Evolutionary conservation across 805 yeast genomes (phyloP).

Genomic region (Nakazawaea laoshanensis): DNA sequence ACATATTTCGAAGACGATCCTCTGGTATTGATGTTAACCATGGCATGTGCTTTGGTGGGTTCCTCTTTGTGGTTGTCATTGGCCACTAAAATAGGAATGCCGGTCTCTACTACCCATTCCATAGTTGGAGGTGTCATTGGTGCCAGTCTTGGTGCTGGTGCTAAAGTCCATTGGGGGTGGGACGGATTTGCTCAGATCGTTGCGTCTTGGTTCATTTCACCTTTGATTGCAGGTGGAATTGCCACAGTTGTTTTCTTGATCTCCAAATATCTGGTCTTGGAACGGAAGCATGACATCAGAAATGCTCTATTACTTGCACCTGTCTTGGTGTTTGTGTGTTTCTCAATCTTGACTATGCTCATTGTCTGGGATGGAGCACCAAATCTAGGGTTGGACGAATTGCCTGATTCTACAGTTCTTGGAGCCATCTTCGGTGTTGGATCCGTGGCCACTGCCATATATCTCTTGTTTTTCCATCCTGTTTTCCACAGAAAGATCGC

Average conservation of each 20-base stretch:
- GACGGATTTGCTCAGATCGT: slow-evolving; percentile 59
- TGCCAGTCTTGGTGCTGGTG: slow-evolving; percentile 69
- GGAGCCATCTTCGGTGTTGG: slow-evolving; percentile 63
- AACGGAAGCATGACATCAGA: slow-evolving; percentile 43
- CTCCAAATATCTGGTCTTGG: slow-evolving; percentile 55
- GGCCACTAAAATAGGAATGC: slow-evolving; percentile 63
- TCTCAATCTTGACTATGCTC: slow-evolving; percentile 61
- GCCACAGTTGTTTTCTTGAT: slow-evolving; percentile 50
- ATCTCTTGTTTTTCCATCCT: slow-evolving; percentile 50
- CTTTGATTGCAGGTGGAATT: slow-evolving; percentile 56
- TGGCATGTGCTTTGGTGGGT: slow-evolving; percentile 71
- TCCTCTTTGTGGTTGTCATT: slow-evolving; percentile 61
- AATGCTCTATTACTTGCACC: slow-evolving; percentile 55
- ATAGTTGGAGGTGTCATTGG: slow-evolving; percentile 74
- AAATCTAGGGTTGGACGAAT: slow-evolving; percentile 43
- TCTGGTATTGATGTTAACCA: slow-evolving; percentile 64
- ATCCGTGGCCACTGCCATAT: slow-evolving; percentile 42
- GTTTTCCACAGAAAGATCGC: slow-evolving; percentile 52
- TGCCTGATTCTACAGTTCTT: slow-evolving; percentile 42
- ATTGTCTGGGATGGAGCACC: slow-evolving; percentile 81
- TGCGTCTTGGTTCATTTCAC: slow-evolving; percentile 80
- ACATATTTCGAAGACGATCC: slow-evolving; percentile 43
- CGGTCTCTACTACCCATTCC: slow-evolving; percentile 78
- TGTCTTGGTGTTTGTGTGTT: slow-evolving; percentile 48
- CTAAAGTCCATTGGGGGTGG: slow-evolving; percentile 68